These are phyloP conservation scores for Trichophyton benhamiae DNA, from an alignment of 2,329 filamentous ascomycete genomes.

Conservation along the genomic window DNA sequence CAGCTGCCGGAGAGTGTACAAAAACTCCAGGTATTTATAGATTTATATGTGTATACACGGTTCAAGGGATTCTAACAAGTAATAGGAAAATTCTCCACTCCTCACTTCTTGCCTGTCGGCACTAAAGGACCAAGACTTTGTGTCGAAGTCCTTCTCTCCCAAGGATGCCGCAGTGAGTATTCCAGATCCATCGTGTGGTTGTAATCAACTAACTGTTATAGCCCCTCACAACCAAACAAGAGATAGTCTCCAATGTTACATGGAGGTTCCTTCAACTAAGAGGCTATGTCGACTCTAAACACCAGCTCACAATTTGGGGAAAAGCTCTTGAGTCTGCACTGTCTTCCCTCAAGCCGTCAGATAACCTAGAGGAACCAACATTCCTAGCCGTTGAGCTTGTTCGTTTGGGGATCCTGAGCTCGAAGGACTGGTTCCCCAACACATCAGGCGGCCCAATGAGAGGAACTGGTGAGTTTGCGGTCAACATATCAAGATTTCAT, in stretches of 20 bases:
- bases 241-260: constrained; percentile 61
- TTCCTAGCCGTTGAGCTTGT: constrained; percentile 79
- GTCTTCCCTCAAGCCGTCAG: constrained; percentile 45
- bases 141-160: constrained; percentile 52
- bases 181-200: background rate
- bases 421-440: constrained; percentile 49
- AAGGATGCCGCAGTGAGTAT: constrained; percentile 34
- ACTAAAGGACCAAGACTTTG: constrained; percentile 57
- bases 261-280: constrained; percentile 86
- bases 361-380: constrained; percentile 60
- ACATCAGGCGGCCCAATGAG: constrained; percentile 48
- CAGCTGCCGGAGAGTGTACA: constrained; percentile 34
- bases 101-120: constrained; percentile 44
- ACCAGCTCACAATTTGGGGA: constrained; percentile 75
- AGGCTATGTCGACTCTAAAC: constrained; percentile 66
- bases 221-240: constrained; percentile 50
- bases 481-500: background rate
- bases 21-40: constrained; percentile 17
- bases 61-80: background rate
- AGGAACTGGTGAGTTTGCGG: constrained; percentile 35
- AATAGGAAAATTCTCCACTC: constrained; percentile 10
- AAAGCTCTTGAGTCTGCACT: constrained; percentile 62
- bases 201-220: constrained; percentile 17
- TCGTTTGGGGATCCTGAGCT: constrained; percentile 63
- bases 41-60: background rate